phyloP scores from a whole-genome alignment of 345 rosid genomes.

The Rhizophora apiculata region DNA sequence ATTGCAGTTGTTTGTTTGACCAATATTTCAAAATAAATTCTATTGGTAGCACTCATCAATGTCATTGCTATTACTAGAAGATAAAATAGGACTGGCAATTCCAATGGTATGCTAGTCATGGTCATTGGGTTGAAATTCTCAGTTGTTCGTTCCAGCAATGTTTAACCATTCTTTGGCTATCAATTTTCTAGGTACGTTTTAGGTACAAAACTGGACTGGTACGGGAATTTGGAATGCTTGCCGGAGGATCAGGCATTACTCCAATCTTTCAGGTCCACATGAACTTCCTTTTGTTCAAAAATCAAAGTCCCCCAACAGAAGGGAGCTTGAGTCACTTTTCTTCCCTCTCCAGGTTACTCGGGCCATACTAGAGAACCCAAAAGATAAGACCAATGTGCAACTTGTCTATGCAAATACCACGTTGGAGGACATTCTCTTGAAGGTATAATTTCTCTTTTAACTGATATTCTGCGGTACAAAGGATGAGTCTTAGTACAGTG shows the following conservation, averaged over 20 bases:
- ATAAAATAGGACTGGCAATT: too few relatives aligned
- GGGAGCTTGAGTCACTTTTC: background rate
- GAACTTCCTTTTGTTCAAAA: too few relatives aligned
- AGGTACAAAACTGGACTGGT: constrained; percentile 4
- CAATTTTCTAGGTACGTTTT: constrained; percentile 12
- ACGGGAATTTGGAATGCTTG: constrained; percentile 22
- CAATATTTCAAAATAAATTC: too few relatives aligned
- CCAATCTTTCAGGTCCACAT: constrained; percentile 21
- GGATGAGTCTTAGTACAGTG: too few relatives aligned
- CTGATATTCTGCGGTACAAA: background rate
- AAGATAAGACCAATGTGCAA: constrained; percentile 12
- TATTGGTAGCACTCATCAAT: too few relatives aligned
- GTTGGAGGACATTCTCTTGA: constrained; percentile 21
- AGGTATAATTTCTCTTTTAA: background rate
- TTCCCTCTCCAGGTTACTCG: constrained; percentile 8
- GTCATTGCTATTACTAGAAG: too few relatives aligned
- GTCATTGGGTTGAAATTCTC: too few relatives aligned
- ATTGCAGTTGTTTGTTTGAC: too few relatives aligned
- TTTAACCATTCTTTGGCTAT: too few relatives aligned
- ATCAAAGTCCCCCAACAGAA: too few relatives aligned
- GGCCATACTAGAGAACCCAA: constrained; percentile 22
- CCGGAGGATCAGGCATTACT: constrained; percentile 26
- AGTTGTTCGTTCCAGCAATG: too few relatives aligned
- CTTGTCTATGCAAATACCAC: constrained; percentile 21
- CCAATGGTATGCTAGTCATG: too few relatives aligned